phyloP scores from a whole-genome alignment of 306 rosid genomes.

The Pyrus communis region DNA sequence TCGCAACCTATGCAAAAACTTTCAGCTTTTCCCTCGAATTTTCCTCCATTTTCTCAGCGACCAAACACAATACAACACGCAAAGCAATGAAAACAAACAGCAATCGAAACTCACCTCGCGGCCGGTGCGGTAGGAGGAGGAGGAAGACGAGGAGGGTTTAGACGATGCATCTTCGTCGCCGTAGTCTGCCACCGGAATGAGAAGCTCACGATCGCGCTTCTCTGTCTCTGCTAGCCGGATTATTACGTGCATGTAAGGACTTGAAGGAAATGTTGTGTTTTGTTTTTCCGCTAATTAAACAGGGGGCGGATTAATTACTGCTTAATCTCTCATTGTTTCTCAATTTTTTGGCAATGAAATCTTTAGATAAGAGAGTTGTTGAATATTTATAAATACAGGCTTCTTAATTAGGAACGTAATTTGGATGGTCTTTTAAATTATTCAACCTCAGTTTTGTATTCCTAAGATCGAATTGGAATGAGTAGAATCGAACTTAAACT shows the following conservation, averaged over 20 bases:
- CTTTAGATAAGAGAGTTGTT: background rate
- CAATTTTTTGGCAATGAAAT: background rate
- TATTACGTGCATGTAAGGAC: background rate
- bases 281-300: background rate
- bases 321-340: too few relatives aligned
- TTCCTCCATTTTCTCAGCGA: background rate
- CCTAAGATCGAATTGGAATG: too few relatives aligned
- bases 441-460: background rate
- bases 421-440: background rate
- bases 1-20: background rate
- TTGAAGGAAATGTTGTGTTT: slow-evolving; percentile 3
- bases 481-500: too few relatives aligned
- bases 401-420: background rate
- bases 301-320: too few relatives aligned
- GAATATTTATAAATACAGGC: background rate
- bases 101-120: slow-evolving; percentile 39
- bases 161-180: slow-evolving; percentile 18
- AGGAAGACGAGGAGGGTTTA: slow-evolving; percentile 40
- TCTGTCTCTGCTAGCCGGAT: slow-evolving; percentile 52
- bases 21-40: background rate
- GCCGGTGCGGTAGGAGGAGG: slow-evolving; percentile 54
- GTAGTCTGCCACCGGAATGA: too few relatives aligned
- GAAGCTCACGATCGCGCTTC: too few relatives aligned
- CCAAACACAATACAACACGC: background rate
- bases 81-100: background rate